A percentile compares a stretch with the other conserved stretches of the same genome.
These are phyloP conservation scores for Pleurostoma richardsiae DNA, from an alignment of 2,329 filamentous ascomycete species.

Conservation along the genomic window DNA sequence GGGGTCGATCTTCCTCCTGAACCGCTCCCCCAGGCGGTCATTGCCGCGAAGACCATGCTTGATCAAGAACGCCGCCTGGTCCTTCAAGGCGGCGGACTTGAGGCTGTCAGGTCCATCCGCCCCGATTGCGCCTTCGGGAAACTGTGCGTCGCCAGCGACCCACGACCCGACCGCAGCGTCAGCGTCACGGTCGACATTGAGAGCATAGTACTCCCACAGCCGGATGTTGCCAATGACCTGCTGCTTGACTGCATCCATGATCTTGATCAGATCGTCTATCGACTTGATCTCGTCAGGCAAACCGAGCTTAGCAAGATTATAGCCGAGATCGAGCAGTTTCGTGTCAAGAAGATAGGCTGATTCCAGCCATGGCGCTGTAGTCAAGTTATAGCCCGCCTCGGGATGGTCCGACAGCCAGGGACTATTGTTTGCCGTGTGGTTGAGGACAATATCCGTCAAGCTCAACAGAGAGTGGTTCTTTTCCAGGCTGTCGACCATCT, in stretches of 20 bases:
- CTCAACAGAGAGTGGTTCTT: slow-evolving; percentile 78
- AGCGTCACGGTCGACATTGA: slow-evolving; percentile 71
- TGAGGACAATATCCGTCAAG: slow-evolving; percentile 94
- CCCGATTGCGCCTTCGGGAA: slow-evolving; percentile 38
- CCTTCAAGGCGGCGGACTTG: slow-evolving; percentile 35
- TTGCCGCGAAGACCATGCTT: slow-evolving; percentile 65
- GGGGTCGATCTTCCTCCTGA: slow-evolving; percentile 67
- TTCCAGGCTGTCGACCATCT: slow-evolving; percentile 77
- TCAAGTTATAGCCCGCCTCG: slow-evolving; percentile 90
- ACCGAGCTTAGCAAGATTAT: slow-evolving; percentile 62
- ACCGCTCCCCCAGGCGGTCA: slow-evolving; percentile 76
- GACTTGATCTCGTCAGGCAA: slow-evolving; percentile 70
- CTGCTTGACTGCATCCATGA: slow-evolving; percentile 81
- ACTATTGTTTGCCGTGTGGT: slow-evolving; percentile 95
- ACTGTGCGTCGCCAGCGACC: slow-evolving; percentile 53
- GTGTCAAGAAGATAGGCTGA: slow-evolving; percentile 59
- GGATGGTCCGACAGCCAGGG: slow-evolving; percentile 92
- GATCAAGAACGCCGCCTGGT: slow-evolving; percentile 58
- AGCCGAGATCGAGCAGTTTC: slow-evolving; percentile 69
- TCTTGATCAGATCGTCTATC: slow-evolving; percentile 66
- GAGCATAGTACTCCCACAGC: slow-evolving; percentile 90
- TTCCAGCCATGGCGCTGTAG: slow-evolving; percentile 76
- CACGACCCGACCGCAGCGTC: slow-evolving; percentile 68
- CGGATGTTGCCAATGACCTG: slow-evolving; percentile 72
- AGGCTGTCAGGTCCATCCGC: slow-evolving; percentile 40